A percentile compares a stretch with the other conserved stretches of the same genome.
These are phyloP conservation scores for Fusarium subglutinans DNA, from an alignment of 2,329 filamentous ascomycete genomes.

Conservation along the genomic window DNA sequence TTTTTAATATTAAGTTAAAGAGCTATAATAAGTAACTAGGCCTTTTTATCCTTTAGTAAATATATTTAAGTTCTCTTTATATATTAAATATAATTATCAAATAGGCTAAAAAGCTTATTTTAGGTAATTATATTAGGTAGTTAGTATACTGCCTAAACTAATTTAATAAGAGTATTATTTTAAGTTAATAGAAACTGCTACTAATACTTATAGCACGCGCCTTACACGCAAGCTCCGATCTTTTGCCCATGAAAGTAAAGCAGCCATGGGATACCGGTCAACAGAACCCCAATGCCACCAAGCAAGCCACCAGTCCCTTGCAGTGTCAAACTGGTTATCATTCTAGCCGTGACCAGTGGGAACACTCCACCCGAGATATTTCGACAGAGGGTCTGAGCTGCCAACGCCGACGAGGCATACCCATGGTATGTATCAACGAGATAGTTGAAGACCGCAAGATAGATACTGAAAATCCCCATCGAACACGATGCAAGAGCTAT, in stretches of 20 bases:
- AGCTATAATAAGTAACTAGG: too few relatives aligned
- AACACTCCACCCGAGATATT: conserved; percentile 86
- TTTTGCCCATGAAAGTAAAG: conserved; percentile 71
- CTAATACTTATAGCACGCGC: too few relatives aligned
- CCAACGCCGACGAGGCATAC: conserved; percentile 86
- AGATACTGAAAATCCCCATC: conserved; percentile 74
- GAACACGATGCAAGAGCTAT: conserved; percentile 70
- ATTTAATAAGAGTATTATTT: too few relatives aligned
- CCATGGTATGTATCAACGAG: conserved; percentile 88
- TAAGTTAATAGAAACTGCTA: too few relatives aligned
- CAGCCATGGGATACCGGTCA: conserved; percentile 74
- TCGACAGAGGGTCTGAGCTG: conserved; percentile 87
- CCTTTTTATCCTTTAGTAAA: too few relatives aligned
- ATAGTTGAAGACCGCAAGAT: conserved; percentile 85
- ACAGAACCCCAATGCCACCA: conserved; percentile 65
- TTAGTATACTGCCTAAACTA: too few relatives aligned
- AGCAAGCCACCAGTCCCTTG: conserved; percentile 70
- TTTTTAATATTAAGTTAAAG: too few relatives aligned
- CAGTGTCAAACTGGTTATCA: conserved; percentile 69
- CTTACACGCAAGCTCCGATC: too few relatives aligned
- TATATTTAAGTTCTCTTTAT: too few relatives aligned
- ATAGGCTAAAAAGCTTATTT: too few relatives aligned
- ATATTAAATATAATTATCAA: too few relatives aligned
- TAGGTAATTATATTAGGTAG: too few relatives aligned
- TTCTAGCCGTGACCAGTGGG: conserved; percentile 80